Evolutionary conservation across 148 eudicot species (phyloP).

Genomic region (Vaccinium vitisidaea): DNA sequence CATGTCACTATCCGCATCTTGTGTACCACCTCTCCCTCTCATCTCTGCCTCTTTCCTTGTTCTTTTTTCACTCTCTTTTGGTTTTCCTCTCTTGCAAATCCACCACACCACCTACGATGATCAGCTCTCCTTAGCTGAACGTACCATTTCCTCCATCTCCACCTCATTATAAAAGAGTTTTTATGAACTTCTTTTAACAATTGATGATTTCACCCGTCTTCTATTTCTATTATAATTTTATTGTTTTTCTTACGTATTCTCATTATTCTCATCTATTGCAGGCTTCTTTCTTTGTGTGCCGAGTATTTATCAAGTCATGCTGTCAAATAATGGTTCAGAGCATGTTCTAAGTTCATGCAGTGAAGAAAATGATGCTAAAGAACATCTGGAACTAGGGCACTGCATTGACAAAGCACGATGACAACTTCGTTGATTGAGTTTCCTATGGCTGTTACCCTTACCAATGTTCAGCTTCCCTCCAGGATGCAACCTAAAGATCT

Average conservation of each 20-base stretch:
- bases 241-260: not conserved
- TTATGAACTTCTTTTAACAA: too few species aligned
- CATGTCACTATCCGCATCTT: too few species aligned
- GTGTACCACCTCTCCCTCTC: too few species aligned
- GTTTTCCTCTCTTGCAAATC: too few species aligned
- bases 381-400: slow-evolving; percentile 35
- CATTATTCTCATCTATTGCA: slow-evolving; percentile 22
- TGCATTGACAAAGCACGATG: slow-evolving; percentile 24
- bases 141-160: too few species aligned
- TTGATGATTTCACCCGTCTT: too few species aligned
- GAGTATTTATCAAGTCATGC: slow-evolving; percentile 36
- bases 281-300: slow-evolving; percentile 57
- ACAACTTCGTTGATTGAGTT: slow-evolving; percentile 22
- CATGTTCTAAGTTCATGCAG: slow-evolving; percentile 41
- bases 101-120: too few species aligned
- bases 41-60: too few species aligned
- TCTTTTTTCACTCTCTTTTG: too few species aligned
- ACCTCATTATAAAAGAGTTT: too few species aligned
- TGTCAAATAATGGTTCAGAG: slow-evolving; percentile 29
- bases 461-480: slow-evolving; percentile 14
- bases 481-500: slow-evolving; percentile 16
- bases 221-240: not conserved
- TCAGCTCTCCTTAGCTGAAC: too few species aligned
- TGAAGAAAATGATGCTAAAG: slow-evolving; percentile 37
- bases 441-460: slow-evolving; percentile 5